Evolutionary conservation across 371 early-diverging fungal species (phyloP).

Genomic region (Lichtheimia hyalospora): DNA sequence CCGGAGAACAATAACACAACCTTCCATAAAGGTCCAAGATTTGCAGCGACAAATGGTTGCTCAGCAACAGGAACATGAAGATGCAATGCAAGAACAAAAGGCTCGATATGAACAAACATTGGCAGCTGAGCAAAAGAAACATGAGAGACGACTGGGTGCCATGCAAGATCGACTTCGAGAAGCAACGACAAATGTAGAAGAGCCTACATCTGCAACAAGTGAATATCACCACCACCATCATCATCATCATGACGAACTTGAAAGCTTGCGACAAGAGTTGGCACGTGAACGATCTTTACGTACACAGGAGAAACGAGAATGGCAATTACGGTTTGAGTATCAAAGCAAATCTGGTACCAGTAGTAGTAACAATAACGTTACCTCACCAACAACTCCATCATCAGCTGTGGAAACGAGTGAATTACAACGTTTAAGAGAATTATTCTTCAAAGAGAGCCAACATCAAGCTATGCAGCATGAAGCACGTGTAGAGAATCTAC

Average conservation of each 20-base stretch:
- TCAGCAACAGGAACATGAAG: slow-evolving; percentile 14
- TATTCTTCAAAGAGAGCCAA: slow-evolving; percentile 25
- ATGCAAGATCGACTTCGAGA: slow-evolving; percentile 23
- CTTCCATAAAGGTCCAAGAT: slow-evolving; percentile 11
- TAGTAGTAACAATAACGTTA: slow-evolving; percentile 2
- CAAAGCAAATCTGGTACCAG: slow-evolving; percentile 9
- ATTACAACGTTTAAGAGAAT: slow-evolving; percentile 12
- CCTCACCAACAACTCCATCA: too few relatives aligned
- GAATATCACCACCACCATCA: neutral
- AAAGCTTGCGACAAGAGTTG: neutral
- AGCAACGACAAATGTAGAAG: neutral
- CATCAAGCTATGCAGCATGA: slow-evolving; percentile 29
- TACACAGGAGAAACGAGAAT: slow-evolving; percentile 6
- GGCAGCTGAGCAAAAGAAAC: slow-evolving; percentile 20
- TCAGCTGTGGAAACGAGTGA: slow-evolving; percentile 2
- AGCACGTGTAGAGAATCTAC: slow-evolving; percentile 28
- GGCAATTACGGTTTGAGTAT: slow-evolving; percentile 6
- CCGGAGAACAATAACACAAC: neutral
- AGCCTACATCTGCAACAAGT: too few relatives aligned
- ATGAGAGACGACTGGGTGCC: slow-evolving; percentile 20
- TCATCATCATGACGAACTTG: neutral
- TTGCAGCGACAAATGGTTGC: slow-evolving; percentile 15
- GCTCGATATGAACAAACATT: slow-evolving; percentile 15
- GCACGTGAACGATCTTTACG: neutral
- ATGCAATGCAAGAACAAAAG: slow-evolving; percentile 13